Evolutionary conservation across 2,329 filamentous ascomycete genomes (phyloP).

Genomic region (Venturia asperata): DNA sequence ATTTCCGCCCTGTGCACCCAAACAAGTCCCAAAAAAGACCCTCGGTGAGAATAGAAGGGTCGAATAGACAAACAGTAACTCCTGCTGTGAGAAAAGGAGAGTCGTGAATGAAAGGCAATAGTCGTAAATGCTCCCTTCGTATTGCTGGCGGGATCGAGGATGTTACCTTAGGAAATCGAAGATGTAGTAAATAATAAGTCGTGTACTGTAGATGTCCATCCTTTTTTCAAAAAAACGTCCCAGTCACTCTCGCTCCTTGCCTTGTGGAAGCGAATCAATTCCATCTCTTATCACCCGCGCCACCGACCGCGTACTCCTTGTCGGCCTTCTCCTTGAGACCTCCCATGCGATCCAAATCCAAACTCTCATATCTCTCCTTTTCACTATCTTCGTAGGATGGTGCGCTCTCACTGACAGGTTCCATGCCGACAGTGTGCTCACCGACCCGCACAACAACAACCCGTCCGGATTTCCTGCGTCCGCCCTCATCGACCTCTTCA

Average conservation of each 20-base stretch:
- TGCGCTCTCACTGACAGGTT: conserved; percentile 72
- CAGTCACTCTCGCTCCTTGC: neutral
- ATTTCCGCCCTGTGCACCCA: neutral
- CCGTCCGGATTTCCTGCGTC: conserved; percentile 73
- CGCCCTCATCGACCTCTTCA: conserved; percentile 79
- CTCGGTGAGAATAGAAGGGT: neutral
- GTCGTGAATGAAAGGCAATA: conserved; percentile 4
- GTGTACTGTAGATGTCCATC: neutral
- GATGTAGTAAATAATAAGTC: neutral
- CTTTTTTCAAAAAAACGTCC: neutral
- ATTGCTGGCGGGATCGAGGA: neutral
- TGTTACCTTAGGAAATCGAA: neutral
- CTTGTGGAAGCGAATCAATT: neutral
- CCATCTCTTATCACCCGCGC: neutral
- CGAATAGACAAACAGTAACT: neutral
- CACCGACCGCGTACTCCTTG: conserved; percentile 27
- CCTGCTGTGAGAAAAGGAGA: conserved; percentile 10
- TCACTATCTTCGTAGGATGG: conserved; percentile 77
- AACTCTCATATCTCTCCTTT: conserved; percentile 75
- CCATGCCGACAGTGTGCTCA: conserved; percentile 79
- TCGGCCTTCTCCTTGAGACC: conserved; percentile 79
- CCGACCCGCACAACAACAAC: conserved; percentile 89
- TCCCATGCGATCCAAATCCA: conserved; percentile 91
- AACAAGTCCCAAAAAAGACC: neutral
- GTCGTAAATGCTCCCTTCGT: neutral